phyloP scores from a whole-genome alignment of 441 rosid species.

The Lagerstroemia fauriei region DNA sequence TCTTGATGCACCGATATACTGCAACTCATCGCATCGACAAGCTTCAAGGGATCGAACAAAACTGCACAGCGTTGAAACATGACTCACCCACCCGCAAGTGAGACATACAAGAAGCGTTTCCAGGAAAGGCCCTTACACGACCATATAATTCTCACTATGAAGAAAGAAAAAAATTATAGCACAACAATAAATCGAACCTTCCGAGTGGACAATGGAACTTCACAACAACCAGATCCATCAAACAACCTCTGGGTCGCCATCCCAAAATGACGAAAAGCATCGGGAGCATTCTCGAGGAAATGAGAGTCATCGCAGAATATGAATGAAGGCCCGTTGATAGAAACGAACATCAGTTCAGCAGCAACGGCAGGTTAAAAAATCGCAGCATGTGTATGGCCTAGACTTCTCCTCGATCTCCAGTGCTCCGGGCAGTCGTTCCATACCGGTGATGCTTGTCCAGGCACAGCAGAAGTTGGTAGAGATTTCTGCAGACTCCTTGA shows the following conservation, averaged over 20 bases:
- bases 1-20: too few species aligned
- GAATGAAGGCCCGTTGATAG: not conserved
- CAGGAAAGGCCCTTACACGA: not conserved
- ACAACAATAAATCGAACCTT: not conserved
- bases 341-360: not conserved
- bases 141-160: not conserved
- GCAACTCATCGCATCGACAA: not conserved
- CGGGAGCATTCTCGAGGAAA: not conserved
- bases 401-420: slow-evolving; percentile 7
- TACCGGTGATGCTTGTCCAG: not conserved
- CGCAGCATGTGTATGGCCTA: slow-evolving; percentile 11
- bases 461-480: slow-evolving; percentile 18
- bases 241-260: not conserved
- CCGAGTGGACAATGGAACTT: not conserved
- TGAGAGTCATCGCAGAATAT: not conserved
- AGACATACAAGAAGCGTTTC: not conserved
- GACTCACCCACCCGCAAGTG: not conserved
- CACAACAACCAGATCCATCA: not conserved
- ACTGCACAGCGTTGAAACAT: too few species aligned
- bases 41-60: not conserved
- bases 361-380: slow-evolving; percentile 13
- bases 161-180: not conserved
- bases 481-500: slow-evolving; percentile 11
- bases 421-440: not conserved
- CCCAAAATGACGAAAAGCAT: not conserved